Conservation (phyloP, 2,329 filamentous ascomycete species). For the Trichoderma brevicompactum region DNA sequence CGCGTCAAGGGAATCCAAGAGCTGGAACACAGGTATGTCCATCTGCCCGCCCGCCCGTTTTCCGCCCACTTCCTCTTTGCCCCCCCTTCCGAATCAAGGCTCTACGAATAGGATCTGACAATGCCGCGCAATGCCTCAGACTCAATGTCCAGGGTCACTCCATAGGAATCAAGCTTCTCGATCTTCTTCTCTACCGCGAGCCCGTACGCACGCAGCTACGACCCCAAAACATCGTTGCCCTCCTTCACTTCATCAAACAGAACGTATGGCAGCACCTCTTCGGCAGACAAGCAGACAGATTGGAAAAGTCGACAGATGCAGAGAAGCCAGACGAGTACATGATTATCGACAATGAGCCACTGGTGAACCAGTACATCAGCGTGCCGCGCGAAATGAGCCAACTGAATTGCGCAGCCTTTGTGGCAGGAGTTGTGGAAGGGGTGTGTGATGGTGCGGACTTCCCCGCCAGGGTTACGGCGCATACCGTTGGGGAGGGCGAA, state of each 20-base stretch:
- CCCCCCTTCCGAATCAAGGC: background rate
- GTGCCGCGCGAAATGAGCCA: constrained; percentile 95
- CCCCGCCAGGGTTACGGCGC: constrained; percentile 84
- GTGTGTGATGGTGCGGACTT: constrained; percentile 93
- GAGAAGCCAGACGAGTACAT: constrained; percentile 94
- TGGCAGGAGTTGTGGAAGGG: constrained; percentile 93
- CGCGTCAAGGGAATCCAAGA: constrained; percentile 92
- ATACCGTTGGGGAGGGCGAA: constrained; percentile 73
- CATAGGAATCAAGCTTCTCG: constrained; percentile 90
- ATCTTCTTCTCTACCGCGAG: constrained; percentile 88
- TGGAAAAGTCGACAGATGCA: constrained; percentile 84
- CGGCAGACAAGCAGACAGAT: constrained; percentile 83
- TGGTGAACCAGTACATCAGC: constrained; percentile 92
- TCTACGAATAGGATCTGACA: background rate
- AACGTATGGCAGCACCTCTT: constrained; percentile 93
- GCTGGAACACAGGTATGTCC: constrained; percentile 78
- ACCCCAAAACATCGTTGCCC: constrained; percentile 83
- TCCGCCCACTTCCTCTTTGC: background rate
- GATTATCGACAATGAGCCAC: constrained; percentile 97
- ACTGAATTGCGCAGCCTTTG: constrained; percentile 94
- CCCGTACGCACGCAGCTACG: constrained; percentile 71
- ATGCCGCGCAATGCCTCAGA: background rate
- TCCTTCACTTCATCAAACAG: constrained; percentile 94
- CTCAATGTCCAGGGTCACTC: constrained; percentile 91
- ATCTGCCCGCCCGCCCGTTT: background rate